phyloP scores from a whole-genome alignment of 192 early-diverging fungal genomes.

The Lunasporangiospora selenospora region DNA sequence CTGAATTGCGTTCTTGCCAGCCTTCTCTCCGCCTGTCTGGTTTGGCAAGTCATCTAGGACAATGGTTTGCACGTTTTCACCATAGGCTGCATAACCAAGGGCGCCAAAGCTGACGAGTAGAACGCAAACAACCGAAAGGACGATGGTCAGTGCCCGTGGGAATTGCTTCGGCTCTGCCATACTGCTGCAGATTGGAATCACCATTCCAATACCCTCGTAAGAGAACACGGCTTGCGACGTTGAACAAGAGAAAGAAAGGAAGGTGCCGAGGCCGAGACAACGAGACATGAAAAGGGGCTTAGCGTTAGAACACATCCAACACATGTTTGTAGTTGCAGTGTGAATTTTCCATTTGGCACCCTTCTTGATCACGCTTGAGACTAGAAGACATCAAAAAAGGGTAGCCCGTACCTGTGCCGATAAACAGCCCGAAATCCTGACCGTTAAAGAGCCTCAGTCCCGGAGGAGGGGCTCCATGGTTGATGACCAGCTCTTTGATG shows the following conservation, averaged over 20 bases:
- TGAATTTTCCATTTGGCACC: no score
- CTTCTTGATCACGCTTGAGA: no score
- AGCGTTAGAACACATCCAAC: no score
- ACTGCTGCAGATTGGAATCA: conserved; percentile 75
- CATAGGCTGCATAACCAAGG: conserved; percentile 83
- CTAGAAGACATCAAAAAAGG: no score
- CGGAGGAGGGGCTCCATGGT: conserved; percentile 53
- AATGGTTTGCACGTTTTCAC: conserved; percentile 78
- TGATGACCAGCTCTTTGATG: conserved; percentile 64
- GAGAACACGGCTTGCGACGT: conserved; percentile 93
- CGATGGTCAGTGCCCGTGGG: conserved; percentile 70
- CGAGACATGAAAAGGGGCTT: no score
- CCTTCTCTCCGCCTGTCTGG: conserved; percentile 10
- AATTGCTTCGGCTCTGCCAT: conserved; percentile 92
- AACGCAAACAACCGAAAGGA: conserved; percentile 74
- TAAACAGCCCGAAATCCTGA: conserved; percentile 37
- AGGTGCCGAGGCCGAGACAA: no score
- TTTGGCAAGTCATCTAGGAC: conserved; percentile 82
- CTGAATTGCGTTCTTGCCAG: conserved; percentile 73
- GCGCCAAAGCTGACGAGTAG: conserved; percentile 78
- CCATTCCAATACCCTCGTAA: conserved; percentile 92
- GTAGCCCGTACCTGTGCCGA: conserved; percentile 55
- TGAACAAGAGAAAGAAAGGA: no score
- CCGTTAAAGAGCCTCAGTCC: conserved; percentile 62
- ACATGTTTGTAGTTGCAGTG: no score